Evolutionary conservation across 495 filamentous ascomycete species (phyloP).

Genomic region (Xylaria acuta): DNA sequence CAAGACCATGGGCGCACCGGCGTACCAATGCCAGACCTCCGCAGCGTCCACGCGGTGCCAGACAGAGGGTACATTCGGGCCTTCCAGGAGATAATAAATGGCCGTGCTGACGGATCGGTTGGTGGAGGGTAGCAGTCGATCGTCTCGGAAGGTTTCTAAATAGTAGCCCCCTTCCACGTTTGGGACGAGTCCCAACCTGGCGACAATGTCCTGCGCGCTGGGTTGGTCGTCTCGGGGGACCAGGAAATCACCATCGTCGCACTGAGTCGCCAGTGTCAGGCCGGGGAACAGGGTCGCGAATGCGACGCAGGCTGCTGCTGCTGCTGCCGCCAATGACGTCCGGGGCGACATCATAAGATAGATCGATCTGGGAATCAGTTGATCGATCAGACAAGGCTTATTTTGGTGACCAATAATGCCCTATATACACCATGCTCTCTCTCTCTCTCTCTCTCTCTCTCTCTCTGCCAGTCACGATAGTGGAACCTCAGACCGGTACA

Average conservation of each 20-base stretch:
- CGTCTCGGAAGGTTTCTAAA: conserved; percentile 54
- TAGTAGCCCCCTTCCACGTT: conserved; percentile 57
- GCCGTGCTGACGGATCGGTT: conserved; percentile 54
- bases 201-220: conserved; percentile 48
- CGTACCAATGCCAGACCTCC: conserved; percentile 60
- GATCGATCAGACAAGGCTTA: conserved; percentile 9
- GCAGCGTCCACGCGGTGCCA: conserved; percentile 57
- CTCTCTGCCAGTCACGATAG: not conserved
- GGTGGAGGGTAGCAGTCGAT: conserved; percentile 23
- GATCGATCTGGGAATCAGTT: conserved; percentile 7
- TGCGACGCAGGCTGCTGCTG: conserved; percentile 23
- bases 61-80: conserved; percentile 42
- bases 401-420: not conserved
- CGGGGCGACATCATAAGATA: conserved; percentile 18
- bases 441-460: too few species aligned
- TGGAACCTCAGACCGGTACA: not conserved
- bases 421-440: not conserved
- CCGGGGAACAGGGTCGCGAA: conserved; percentile 14
- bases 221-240: not conserved
- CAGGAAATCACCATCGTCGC: not conserved
- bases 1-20: conserved; percentile 52
- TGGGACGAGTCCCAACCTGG: conserved; percentile 45
- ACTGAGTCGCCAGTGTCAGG: conserved; percentile 7
- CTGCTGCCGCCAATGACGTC: conserved; percentile 15
- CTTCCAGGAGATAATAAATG: conserved; percentile 59